Percentiles rank a stretch among this genome's conserved stretches.
Evolutionary conservation across 108 stramenopile genomes (phyloP).

Genomic region (Nannochloropsis salina): DNA sequence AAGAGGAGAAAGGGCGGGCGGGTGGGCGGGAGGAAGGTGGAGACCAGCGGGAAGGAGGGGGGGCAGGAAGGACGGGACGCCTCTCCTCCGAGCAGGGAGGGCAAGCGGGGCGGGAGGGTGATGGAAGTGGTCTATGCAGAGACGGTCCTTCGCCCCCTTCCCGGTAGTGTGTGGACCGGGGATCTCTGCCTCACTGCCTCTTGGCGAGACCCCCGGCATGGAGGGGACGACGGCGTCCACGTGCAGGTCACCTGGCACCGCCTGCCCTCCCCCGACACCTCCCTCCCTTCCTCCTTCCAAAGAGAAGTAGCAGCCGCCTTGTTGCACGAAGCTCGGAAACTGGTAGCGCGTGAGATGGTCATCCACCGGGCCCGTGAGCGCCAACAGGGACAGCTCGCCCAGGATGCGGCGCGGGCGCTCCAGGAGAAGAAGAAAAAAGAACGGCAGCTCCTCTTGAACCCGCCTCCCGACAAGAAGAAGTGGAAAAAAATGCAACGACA

Average conservation of each 20-base stretch:
- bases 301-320: not conserved
- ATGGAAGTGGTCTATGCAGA: not conserved
- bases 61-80: no score
- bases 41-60: not conserved
- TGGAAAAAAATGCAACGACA: not conserved
- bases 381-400: not conserved
- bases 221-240: not conserved
- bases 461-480: not conserved
- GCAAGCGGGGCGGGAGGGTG: no score
- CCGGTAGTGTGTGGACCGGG: not conserved
- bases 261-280: not conserved
- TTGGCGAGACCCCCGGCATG: not conserved
- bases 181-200: not conserved
- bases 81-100: no score
- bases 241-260: not conserved
- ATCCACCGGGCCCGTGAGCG: not conserved
- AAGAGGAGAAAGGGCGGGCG: not conserved
- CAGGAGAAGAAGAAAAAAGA: not conserved
- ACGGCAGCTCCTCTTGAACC: not conserved
- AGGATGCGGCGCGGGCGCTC: not conserved
- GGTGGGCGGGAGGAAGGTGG: not conserved
- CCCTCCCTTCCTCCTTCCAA: conserved; percentile 1
- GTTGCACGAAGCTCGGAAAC: not conserved
- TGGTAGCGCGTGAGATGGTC: not conserved
- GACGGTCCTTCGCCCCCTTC: not conserved